Base-by-base conservation (phyloP, 352 stramenopile species). In the Pythium chondricola region DNA sequence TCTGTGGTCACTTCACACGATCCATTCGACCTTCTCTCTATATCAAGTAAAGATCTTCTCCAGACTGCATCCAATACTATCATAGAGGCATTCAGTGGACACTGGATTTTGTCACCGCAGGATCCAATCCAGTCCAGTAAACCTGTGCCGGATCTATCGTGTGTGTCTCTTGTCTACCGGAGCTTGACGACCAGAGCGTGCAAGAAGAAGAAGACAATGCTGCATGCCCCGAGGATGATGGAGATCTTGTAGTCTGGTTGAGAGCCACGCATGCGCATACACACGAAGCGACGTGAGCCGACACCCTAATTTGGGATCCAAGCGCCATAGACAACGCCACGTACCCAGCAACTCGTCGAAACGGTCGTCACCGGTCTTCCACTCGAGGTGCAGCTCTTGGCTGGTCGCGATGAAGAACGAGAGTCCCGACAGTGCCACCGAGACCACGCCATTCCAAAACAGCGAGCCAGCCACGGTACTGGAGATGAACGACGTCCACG, bases 161-260 rank as follows among this genome's bases (percentile, higher is more conserved):
- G n/a, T 26, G 26, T 29, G 21, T 13, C 24, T 39, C 42, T 31
- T 14, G 35, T 43, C 71, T 61, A 82, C 45, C 83, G 39, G 22
- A 72, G 56, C 43, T 79, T 54, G 26, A 69, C 64, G 40, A 86
- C 46, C 46, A 88, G 42, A 27, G 81, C 83, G 61, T 92, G 81
- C 22, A 56, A 54, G 25, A 87, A 70, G 35, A 92, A 75, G 31
- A 92, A 85, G 22, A 63, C 54, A 45, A 86, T 67, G 43, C 69
- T 74, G 31, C 48, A 67, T 11, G 53, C 67, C 38, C 74, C 79
- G 24, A 88, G 58, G 27, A 85, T 38, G 52, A 93, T 85, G 32
- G 78, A 77, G 43, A 90, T 80, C 71, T 93, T 93, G 74, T 89
- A 93, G 41, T 89, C 81, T 90, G n/a, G n/a, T n/a, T n/a, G n/a